A percentile compares a stretch with the other conserved stretches of the same genome.
phyloP scores from a whole-genome alignment of 352 stramenopile genomes.

The Globisporangium canariense region DNA sequence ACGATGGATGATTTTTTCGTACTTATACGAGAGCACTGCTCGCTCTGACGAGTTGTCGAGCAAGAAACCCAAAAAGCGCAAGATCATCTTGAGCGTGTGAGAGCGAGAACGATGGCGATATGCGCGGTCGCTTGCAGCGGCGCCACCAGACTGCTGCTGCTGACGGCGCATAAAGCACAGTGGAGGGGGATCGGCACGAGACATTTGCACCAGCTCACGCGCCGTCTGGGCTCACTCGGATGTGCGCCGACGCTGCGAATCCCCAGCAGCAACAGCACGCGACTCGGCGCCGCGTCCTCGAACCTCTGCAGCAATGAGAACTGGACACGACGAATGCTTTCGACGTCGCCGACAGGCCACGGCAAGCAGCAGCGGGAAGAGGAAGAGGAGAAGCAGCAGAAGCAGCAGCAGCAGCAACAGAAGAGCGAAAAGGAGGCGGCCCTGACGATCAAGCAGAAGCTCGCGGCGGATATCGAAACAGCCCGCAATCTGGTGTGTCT shows the following conservation, averaged over 20 bases:
- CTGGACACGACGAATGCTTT: slow-evolving; percentile 16
- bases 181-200: background rate
- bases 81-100: background rate
- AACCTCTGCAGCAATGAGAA: slow-evolving; percentile 9
- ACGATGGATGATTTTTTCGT: background rate
- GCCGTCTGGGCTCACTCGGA: background rate
- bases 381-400: slow-evolving; percentile 24
- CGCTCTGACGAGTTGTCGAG: background rate
- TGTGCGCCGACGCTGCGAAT: slow-evolving; percentile 3
- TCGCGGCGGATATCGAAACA: slow-evolving; percentile 51
- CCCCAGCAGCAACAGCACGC: background rate
- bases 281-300: background rate
- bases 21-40: background rate
- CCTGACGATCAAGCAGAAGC: slow-evolving; percentile 39
- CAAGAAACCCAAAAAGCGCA: background rate
- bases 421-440: slow-evolving; percentile 22
- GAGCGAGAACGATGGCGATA: slow-evolving; percentile 5
- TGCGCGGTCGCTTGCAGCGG: background rate
- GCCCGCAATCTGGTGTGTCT: slow-evolving; percentile 37
- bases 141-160: slow-evolving; percentile 10
- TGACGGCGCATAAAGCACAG: background rate
- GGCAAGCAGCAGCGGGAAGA: slow-evolving; percentile 17
- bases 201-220: slow-evolving; percentile 2
- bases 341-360: slow-evolving; percentile 12
- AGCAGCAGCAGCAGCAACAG: slow-evolving; percentile 24